phyloP scores from a whole-genome alignment of 1,284 basidiomycete species.

The Termitomyces sp. region DNA sequence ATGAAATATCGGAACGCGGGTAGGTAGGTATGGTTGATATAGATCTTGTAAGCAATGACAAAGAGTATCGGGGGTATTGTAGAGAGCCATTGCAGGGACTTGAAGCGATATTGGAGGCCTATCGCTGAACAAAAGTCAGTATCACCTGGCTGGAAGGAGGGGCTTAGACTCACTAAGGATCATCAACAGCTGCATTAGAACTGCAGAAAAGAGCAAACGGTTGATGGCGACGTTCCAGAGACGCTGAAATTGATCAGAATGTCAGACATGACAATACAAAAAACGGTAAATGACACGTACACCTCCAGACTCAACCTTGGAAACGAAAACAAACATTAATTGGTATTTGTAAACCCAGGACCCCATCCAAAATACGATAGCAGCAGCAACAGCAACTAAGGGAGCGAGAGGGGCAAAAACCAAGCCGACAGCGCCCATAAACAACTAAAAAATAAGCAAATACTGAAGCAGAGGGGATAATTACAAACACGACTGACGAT shows the following conservation, averaged over 20 bases:
- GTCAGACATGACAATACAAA: neutral
- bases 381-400: conserved; percentile 72
- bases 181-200: conserved; percentile 86
- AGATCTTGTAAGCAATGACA: conserved; percentile 77
- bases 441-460: conserved; percentile 45
- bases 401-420: conserved; percentile 92
- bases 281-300: conserved; percentile 40
- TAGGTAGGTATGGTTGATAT: conserved; percentile 66
- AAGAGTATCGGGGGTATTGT: conserved; percentile 76
- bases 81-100: conserved; percentile 65
- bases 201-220: conserved; percentile 66
- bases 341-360: conserved; percentile 88
- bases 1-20: conserved; percentile 75
- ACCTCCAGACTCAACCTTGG: conserved; percentile 87
- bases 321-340: conserved; percentile 87
- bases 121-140: conserved; percentile 53
- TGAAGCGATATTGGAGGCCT: conserved; percentile 77
- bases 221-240: conserved; percentile 93
- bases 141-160: neutral
- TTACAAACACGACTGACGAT: conserved; percentile 36
- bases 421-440: conserved; percentile 83
- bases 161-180: conserved; percentile 65
- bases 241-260: conserved; percentile 43
- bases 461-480: conserved; percentile 2
- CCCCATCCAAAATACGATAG: conserved; percentile 80